A percentile compares a stretch with the other conserved stretches of the same genome.
Evolutionary conservation across 805 yeast species (phyloP).

Genomic region (Zygosaccharomyces rouxii): DNA sequence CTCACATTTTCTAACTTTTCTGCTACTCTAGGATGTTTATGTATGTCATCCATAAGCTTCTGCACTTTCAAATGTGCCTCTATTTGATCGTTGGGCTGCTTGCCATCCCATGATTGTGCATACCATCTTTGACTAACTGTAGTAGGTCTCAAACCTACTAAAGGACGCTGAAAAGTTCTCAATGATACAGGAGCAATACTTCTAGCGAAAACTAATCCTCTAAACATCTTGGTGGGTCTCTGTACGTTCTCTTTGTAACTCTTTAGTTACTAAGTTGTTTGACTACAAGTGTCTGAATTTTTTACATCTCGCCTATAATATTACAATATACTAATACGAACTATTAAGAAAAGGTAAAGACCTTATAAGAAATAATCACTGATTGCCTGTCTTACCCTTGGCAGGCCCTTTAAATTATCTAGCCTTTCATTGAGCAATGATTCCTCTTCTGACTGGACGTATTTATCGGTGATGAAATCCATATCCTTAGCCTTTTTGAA

Average conservation of each 20-base stretch:
- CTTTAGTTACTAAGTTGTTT: background rate
- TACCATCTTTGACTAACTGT: slow-evolving; percentile 11
- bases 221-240: background rate
- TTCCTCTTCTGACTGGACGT: slow-evolving; percentile 48
- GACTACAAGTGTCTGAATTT: background rate
- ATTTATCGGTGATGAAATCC: slow-evolving; percentile 52
- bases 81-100: slow-evolving; percentile 20
- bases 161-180: background rate
- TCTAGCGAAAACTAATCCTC: background rate
- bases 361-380: slow-evolving; percentile 17
- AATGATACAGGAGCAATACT: background rate
- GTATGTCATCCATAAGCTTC: slow-evolving; percentile 24
- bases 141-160: slow-evolving; percentile 2
- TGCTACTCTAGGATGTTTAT: slow-evolving; percentile 21
- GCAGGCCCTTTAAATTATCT: slow-evolving; percentile 42
- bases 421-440: slow-evolving; percentile 37
- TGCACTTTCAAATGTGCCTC: slow-evolving; percentile 30
- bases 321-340: slow-evolving; percentile 24
- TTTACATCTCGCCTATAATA: background rate
- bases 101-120: slow-evolving; percentile 30
- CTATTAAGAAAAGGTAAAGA: slow-evolving; percentile 6
- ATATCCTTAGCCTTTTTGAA: slow-evolving; percentile 44
- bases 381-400: slow-evolving; percentile 35
- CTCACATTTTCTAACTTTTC: slow-evolving; percentile 20
- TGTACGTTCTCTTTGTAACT: background rate